Evolutionary conservation across 1,284 basidiomycete genomes (phyloP).

Genomic region (Salmacisia buchloeana): DNA sequence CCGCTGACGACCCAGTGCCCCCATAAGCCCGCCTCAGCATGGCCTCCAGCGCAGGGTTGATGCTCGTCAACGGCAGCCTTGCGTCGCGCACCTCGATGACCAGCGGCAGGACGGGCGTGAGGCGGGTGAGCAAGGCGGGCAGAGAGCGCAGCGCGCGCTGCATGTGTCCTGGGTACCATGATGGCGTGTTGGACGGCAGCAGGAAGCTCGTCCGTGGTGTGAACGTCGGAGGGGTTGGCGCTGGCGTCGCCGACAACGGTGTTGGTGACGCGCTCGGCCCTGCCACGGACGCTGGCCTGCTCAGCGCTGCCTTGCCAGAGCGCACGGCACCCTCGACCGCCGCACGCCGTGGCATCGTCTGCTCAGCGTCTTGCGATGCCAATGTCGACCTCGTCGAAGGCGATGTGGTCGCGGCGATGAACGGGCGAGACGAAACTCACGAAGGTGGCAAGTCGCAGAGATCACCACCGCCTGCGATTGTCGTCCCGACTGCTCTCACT

Average conservation of each 20-base stretch:
- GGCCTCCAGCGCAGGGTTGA: slow-evolving; percentile 58
- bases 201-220: slow-evolving; percentile 50
- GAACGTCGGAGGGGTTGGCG: slow-evolving; percentile 35
- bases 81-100: slow-evolving; percentile 92
- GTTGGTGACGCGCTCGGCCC: background rate
- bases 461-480: too few relatives aligned
- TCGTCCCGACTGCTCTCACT: too few relatives aligned
- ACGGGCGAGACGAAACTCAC: too few relatives aligned
- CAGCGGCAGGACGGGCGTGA: slow-evolving; percentile 63
- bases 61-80: slow-evolving; percentile 82
- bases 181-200: slow-evolving; percentile 60
- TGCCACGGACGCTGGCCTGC: background rate
- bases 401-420: too few relatives aligned
- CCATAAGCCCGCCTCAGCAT: background rate
- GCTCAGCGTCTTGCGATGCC: too few relatives aligned
- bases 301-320: too few relatives aligned
- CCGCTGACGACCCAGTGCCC: too few relatives aligned
- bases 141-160: slow-evolving; percentile 42
- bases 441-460: too few relatives aligned
- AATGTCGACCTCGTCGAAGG: too few relatives aligned
- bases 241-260: background rate
- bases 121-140: slow-evolving; percentile 58
- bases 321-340: too few relatives aligned
- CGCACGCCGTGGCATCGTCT: too few relatives aligned
- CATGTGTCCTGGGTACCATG: slow-evolving; percentile 99